These are phyloP conservation scores for Trichosporon sp. DNA, from an alignment of 1,284 basidiomycete genomes.

Conservation along the genomic window DNA sequence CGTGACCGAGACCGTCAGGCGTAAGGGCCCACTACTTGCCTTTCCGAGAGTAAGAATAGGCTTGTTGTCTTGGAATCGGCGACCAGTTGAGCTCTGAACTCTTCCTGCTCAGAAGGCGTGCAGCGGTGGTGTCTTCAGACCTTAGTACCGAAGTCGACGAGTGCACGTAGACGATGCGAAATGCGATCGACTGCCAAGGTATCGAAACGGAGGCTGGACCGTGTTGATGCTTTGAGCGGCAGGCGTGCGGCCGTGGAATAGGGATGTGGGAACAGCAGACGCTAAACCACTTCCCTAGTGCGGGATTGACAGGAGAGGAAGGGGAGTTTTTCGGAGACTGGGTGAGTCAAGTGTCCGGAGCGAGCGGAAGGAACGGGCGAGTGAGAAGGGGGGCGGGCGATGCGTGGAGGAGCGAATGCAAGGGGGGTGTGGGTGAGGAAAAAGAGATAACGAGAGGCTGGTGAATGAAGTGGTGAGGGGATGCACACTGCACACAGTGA, in stretches of 20 bases:
- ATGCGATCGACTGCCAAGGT: neutral
- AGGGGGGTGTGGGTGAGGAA: neutral
- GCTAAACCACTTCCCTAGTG: constrained; percentile 13
- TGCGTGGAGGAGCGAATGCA: neutral
- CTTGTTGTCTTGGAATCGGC: neutral
- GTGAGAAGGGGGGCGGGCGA: neutral
- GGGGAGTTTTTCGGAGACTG: neutral
- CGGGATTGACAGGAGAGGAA: neutral
- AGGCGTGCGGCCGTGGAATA: neutral
- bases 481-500: constrained; percentile 1
- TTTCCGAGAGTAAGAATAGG: constrained; percentile 8
- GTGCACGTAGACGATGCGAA: neutral
- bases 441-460: constrained; percentile 15
- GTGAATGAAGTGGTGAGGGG: neutral
- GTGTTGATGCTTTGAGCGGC: neutral
- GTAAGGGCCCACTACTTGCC: constrained; percentile 9
- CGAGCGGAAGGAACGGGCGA: neutral
- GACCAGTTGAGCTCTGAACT: neutral
- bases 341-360: neutral
- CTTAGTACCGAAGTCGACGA: neutral
- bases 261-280: constrained; percentile 16
- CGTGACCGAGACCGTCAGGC: constrained; percentile 15
- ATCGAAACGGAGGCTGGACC: neutral
- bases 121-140: neutral
- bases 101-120: neutral